phyloP scores from a whole-genome alignment of 805 yeast species.

The Suhomyces sp. region DNA sequence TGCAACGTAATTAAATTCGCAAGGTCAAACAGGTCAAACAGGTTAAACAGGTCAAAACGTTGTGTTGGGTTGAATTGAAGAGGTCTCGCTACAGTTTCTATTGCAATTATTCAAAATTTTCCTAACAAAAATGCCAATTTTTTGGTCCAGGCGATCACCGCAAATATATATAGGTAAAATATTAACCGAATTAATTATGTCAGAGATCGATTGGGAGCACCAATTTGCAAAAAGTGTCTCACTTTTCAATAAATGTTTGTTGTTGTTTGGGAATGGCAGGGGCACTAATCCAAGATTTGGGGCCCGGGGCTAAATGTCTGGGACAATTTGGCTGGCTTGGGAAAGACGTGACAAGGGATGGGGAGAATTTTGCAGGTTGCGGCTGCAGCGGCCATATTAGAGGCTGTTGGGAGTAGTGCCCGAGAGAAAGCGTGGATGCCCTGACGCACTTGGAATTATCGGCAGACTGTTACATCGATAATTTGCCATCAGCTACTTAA shows the following conservation, averaged over 20 bases:
- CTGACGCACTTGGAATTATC: neutral
- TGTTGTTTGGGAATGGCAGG: constrained; percentile 2
- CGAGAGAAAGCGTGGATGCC: neutral
- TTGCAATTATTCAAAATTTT: neutral
- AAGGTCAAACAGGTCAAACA: neutral
- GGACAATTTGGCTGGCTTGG: neutral
- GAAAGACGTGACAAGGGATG: neutral
- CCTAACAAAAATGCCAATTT: neutral
- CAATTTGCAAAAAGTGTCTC: constrained; percentile 2
- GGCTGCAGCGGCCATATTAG: neutral
- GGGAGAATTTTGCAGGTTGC: neutral
- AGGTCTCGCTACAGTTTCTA: neutral
- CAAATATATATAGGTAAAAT: neutral
- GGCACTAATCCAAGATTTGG: neutral
- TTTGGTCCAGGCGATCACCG: neutral
- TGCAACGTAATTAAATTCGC: neutral
- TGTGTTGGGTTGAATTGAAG: neutral
- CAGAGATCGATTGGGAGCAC: neutral
- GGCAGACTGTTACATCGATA: neutral
- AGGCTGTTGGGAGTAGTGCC: neutral
- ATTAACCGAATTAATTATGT: neutral
- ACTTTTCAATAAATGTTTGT: constrained; percentile 4
- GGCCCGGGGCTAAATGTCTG: neutral
- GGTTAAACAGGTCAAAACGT: neutral
- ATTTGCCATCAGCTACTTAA: neutral